phyloP scores from a whole-genome alignment of 116 monocot species.

The Phalaenopsis hybrid region DNA sequence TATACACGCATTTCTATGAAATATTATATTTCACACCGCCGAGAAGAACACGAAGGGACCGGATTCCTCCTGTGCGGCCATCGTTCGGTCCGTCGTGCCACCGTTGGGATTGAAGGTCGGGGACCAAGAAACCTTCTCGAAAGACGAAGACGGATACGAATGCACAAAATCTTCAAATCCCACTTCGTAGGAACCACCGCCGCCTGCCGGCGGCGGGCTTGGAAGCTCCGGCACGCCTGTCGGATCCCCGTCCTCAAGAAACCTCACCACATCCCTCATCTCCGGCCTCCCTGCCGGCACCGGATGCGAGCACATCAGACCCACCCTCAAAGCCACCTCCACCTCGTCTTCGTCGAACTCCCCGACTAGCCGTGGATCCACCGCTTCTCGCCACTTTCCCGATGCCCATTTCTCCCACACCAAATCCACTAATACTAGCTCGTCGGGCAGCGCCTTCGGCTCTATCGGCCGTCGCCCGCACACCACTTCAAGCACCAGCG shows the following conservation, averaged over 20 bases:
- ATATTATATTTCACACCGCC: background rate
- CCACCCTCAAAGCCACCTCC: constrained; percentile 29
- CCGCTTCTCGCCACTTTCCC: constrained; percentile 10
- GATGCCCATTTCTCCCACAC: constrained; percentile 18
- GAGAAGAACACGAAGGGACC: background rate
- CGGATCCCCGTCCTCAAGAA: constrained; percentile 8
- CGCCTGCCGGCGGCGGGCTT: background rate
- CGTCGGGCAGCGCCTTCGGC: constrained; percentile 4
- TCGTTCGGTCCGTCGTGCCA: background rate
- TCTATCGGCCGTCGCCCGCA: constrained; percentile 30
- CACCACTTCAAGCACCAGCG: constrained; percentile 31
- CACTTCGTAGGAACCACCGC: background rate
- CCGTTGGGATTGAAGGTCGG: background rate
- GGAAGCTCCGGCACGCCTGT: constrained; percentile 2
- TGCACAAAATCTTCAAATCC: constrained; percentile 15
- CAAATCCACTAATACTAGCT: constrained; percentile 31
- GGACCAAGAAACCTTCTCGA: constrained; percentile 10
- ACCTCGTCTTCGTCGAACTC: constrained; percentile 9
- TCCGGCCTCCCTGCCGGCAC: constrained; percentile 18
- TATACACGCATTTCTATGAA: no score
- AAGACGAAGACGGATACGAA: constrained; percentile 13
- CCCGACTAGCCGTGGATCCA: constrained; percentile 19
- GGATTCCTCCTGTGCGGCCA: background rate
- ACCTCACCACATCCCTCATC: constrained; percentile 29
- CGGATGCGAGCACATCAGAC: constrained; percentile 37